Conservation (phyloP, 2,329 filamentous ascomycete genomes). For the Raffaelea arxii region DNA sequence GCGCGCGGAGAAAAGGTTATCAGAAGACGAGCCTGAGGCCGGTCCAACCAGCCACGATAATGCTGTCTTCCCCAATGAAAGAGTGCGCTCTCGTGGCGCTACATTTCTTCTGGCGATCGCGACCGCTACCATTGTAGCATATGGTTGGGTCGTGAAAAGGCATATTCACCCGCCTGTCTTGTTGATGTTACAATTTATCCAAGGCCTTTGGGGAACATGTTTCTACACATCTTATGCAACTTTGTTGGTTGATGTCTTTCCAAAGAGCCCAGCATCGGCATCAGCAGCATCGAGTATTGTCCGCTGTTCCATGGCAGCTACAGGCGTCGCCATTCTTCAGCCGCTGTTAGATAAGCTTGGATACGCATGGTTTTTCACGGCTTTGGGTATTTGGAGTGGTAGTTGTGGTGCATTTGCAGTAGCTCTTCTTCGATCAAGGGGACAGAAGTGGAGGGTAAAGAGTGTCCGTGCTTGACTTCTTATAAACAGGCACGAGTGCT, state of each 20-base stretch:
- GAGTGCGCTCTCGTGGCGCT: constrained; percentile 38
- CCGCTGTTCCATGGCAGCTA: constrained; percentile 45
- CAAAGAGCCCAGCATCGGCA: constrained; percentile 43
- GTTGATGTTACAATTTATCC: constrained; percentile 40
- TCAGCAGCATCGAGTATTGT: constrained; percentile 49
- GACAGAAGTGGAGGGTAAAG: neutral
- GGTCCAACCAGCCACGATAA: constrained; percentile 39
- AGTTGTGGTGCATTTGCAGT: neutral
- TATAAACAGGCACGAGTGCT: too few species aligned
- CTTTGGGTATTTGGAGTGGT: constrained; percentile 29
- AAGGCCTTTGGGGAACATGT: constrained; percentile 43
- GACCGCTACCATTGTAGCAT: constrained; percentile 38
- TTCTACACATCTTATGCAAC: constrained; percentile 49
- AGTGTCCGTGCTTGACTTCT: too few species aligned
- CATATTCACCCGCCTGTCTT: constrained; percentile 39
- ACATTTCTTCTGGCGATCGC: constrained; percentile 43
- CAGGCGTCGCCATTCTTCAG: constrained; percentile 43
- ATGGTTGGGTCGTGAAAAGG: constrained; percentile 40
- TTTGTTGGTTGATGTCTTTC: constrained; percentile 49
- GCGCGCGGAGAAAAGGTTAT: constrained; percentile 51
- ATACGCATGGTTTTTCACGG: constrained; percentile 46
- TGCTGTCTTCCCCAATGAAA: constrained; percentile 38
- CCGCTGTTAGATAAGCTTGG: constrained; percentile 44
- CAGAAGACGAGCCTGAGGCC: constrained; percentile 20
- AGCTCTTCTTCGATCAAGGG: neutral